Evolutionary conservation across 805 yeast species (phyloP), one percentile per base, ranked within the genome.

Genomic region (Candida quercuum): DNA sequence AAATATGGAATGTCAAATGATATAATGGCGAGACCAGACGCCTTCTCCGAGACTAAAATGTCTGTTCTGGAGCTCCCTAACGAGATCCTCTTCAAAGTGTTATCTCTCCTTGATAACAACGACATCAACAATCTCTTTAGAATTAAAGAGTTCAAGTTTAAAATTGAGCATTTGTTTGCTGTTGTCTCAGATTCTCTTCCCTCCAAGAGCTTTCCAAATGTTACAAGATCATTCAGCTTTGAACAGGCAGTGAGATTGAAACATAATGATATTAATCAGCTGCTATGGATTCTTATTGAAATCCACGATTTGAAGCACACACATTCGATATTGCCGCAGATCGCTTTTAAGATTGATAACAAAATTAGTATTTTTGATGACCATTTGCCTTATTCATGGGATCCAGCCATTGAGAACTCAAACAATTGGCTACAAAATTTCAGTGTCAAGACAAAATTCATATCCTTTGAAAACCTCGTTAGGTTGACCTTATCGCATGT

Each of bases 331-430:
- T 4, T 46, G 5, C n/a, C 37, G 2, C n/a, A 16, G 2, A 19
- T 41, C 6, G 33, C 50, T 3, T 2, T 11, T 5, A 2, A 26
- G 6, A 20, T 41, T 7, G 24, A 24, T 14, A 39, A 38, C 28
- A 40, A 28, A 14, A 31, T 43, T n/a, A 33, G 40, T 6, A 34
- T 46, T 7, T 42, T 44, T 32, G 48, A 46, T 21, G 36, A 34
- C 1, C 22, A 24, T 16, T 19, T 38, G n/a, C 36, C 46, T 13
- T 33, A 29, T 25, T 19, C 29, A 4, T 35, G 37, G 42, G 33
- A 36, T 12, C 11, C 28, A 4, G 35, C 22, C 4, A 17, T 8
- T 9, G 34, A 33, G 13, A 31, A 32, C 16, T 18, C 31, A n/a
- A 26, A 10, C 6, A 13, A 29, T 2, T 41, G 46, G 48, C 31